Percentiles rank a stretch among this genome's conserved stretches.
Evolutionary conservation across 1,284 basidiomycete species (phyloP).

Genomic region (Thelephora terrestris): DNA sequence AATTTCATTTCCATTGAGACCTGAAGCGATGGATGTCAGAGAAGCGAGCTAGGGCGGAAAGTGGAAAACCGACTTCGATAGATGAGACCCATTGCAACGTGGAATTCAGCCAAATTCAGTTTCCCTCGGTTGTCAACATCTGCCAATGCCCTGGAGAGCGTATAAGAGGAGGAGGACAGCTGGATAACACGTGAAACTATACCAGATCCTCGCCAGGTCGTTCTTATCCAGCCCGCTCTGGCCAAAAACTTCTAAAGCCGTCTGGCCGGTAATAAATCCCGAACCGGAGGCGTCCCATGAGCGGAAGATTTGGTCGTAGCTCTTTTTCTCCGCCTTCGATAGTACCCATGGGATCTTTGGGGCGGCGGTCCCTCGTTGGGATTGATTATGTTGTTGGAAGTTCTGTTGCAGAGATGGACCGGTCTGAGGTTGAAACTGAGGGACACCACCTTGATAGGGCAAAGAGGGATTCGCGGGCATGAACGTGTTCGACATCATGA

Average conservation of each 20-base stretch:
- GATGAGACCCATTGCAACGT: slow-evolving; percentile 98
- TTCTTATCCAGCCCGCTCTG: slow-evolving; percentile 87
- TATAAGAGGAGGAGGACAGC: neutral
- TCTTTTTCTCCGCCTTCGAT: slow-evolving; percentile 89
- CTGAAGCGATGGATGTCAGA: slow-evolving; percentile 29
- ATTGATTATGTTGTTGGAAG: slow-evolving; percentile 73
- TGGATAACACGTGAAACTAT: slow-evolving; percentile 19
- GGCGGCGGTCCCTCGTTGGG: slow-evolving; percentile 56
- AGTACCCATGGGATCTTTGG: slow-evolving; percentile 86
- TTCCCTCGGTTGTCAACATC: slow-evolving; percentile 89
- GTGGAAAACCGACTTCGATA: slow-evolving; percentile 73
- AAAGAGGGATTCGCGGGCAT: slow-evolving; percentile 65
- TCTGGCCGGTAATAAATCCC: slow-evolving; percentile 83
- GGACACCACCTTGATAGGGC: slow-evolving; percentile 52
- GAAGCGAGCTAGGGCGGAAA: neutral
- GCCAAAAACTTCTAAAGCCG: slow-evolving; percentile 90
- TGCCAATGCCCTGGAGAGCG: slow-evolving; percentile 67
- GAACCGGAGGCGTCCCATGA: slow-evolving; percentile 85
- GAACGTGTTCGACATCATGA: slow-evolving; percentile 81
- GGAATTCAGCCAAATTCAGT: slow-evolving; percentile 93
- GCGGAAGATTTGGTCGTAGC: slow-evolving; percentile 94
- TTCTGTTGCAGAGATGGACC: slow-evolving; percentile 59
- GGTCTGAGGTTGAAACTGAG: slow-evolving; percentile 60
- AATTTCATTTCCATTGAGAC: slow-evolving; percentile 86
- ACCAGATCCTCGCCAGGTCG: slow-evolving; percentile 94